phyloP scores from a whole-genome alignment of 805 yeast genomes.

The Yarrowia sp. region DNA sequence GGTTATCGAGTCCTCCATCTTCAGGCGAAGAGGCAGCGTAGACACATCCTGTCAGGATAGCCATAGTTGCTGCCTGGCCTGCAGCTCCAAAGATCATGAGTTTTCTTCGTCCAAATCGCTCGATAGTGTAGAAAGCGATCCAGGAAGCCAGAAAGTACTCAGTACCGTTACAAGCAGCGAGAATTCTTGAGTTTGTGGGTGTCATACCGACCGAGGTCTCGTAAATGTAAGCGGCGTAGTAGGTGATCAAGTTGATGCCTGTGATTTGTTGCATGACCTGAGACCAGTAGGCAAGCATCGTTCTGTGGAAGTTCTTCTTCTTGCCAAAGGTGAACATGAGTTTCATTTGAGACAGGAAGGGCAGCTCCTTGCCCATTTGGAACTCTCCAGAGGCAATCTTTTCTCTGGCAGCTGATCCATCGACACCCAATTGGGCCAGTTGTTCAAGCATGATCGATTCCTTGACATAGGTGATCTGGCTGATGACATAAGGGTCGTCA shows the following conservation, averaged over 20 bases:
- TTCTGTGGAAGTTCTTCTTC: constrained; percentile 33
- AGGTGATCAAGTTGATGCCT: constrained; percentile 74
- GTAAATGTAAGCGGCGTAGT: constrained; percentile 16
- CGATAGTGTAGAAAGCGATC: constrained; percentile 22
- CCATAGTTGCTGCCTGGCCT: constrained; percentile 19
- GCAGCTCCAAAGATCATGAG: constrained; percentile 30
- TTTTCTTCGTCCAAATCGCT: constrained; percentile 11
- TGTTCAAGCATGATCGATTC: constrained; percentile 20
- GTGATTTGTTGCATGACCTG: constrained; percentile 79
- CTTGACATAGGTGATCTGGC: constrained; percentile 13
- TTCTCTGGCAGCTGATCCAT: constrained; percentile 12
- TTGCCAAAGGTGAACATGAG: constrained; percentile 31
- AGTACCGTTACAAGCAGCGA: constrained; percentile 15
- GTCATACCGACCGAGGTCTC: constrained; percentile 11
- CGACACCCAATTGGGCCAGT: constrained; percentile 10
- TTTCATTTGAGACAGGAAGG: constrained; percentile 1
- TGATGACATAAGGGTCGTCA: constrained; percentile 1
- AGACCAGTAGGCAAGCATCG: constrained; percentile 51
- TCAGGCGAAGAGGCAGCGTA: constrained; percentile 11
- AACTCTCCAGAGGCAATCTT: constrained; percentile 7
- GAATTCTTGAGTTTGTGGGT: constrained; percentile 11
- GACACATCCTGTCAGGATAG: constrained; percentile 17
- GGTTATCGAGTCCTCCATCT: constrained; percentile 19
- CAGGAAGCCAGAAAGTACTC: constrained; percentile 20
- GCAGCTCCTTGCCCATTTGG: constrained; percentile 1